A percentile compares a stretch with the other conserved stretches of the same genome.
Evolutionary conservation across 1,139 yeast species (phyloP).

Genomic region (Sugiyamaella paludigena): DNA sequence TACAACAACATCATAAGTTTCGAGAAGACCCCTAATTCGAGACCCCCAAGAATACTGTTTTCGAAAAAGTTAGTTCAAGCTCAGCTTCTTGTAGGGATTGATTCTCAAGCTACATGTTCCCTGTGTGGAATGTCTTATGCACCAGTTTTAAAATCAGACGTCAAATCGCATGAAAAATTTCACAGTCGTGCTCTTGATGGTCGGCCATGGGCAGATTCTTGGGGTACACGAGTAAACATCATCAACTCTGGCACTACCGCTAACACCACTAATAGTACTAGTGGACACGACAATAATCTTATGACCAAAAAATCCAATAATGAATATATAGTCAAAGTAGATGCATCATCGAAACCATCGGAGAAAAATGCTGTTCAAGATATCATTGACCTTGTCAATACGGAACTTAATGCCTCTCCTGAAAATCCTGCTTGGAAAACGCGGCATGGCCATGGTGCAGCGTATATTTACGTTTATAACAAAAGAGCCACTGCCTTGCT

Average conservation of each 20-base stretch:
- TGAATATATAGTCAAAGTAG: conserved; percentile 34
- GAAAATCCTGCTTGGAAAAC: conserved; percentile 51
- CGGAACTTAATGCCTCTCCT: conserved; percentile 56
- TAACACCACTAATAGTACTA: not conserved
- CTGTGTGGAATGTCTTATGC: conserved; percentile 61
- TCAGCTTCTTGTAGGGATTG: conserved; percentile 5
- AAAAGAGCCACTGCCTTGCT: conserved; percentile 52
- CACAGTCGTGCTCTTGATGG: conserved; percentile 44
- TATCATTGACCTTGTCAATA: conserved; percentile 52
- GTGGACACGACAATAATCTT: too few species aligned
- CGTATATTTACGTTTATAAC: conserved; percentile 47
- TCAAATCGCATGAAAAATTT: conserved; percentile 46
- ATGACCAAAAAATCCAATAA: too few species aligned
- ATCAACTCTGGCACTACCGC: not conserved
- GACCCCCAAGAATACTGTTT: not conserved
- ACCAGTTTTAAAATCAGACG: conserved; percentile 46
- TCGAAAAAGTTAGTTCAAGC: not conserved
- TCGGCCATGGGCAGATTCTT: conserved; percentile 47
- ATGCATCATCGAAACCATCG: conserved; percentile 32
- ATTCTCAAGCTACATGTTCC: conserved; percentile 6
- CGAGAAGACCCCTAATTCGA: not conserved
- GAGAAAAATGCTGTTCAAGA: conserved; percentile 38
- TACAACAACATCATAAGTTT: not conserved
- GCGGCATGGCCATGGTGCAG: conserved; percentile 33
- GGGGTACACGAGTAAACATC: conserved; percentile 30